Evolutionary conservation across 225 moss, liverwort and hornwort genomes (phyloP), one percentile per base, ranked within the genome.

Genomic region (Sphagnum tenellum): DNA sequence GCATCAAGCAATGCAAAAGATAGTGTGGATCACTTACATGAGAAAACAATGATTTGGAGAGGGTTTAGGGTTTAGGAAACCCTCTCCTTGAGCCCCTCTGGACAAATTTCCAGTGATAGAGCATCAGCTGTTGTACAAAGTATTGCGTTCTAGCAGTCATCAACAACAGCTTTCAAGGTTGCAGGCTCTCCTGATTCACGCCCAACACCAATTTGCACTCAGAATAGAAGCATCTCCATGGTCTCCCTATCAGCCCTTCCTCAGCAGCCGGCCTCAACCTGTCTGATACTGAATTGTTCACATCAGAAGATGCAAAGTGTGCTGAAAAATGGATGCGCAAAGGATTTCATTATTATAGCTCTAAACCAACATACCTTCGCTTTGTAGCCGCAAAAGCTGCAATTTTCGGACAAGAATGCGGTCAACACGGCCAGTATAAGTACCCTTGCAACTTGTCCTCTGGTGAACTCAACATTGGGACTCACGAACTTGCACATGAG

Each of bases 401-500:
- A 94, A 74, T 57, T 94, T 94, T 9, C 89, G 79, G 66, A 90
- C 88, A 65, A 94, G 86, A 79, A 94, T 80, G 49, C 93, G 88
- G 59, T 89, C 93, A 9, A 94, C 93, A 9, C 82, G 86, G 49
- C 93, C 85, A 48, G 93, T 94, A 12, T 88, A 29, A 29, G 29
- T 29, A 29, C 89, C n/a, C 93, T 89, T 4, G 93, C 93, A 49
- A 94, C 88, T 45, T 89, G 88, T 57, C 89, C 80, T 48, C 89
- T 94, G 12, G 93, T 94, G 50, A 94, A 89, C 47, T 89, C 93
- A 3, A 88, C 93, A 72, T 94, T 82, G 46, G 93, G 89, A 29
- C 80, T 89, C 70, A 80, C 80, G 58, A 94, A 94, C 71, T 94
- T 89, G 57, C 93, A 89, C 88, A 94, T 94, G 49, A 88, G 82